Conservation (phyloP, 768 basidiomycete species). For the Tricholoma furcatifolium region DNA sequence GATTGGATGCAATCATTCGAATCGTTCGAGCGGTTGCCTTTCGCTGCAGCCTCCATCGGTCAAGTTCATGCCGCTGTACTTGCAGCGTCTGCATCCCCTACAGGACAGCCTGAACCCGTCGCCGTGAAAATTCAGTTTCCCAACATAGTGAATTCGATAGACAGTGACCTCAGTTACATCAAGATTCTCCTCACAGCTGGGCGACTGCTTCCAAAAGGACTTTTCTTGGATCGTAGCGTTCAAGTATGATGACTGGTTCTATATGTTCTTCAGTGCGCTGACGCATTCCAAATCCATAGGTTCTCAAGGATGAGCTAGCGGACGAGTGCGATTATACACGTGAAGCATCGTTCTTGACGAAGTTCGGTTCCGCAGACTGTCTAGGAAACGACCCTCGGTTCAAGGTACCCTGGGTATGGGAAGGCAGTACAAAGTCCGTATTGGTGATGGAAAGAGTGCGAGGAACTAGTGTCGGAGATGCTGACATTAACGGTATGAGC, state of each 20-base stretch:
- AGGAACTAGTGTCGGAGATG: slow-evolving; percentile 79
- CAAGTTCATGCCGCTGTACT: slow-evolving; percentile 87
- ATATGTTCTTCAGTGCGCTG: background rate
- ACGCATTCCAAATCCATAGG: slow-evolving; percentile 37
- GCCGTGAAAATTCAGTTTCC: slow-evolving; percentile 96
- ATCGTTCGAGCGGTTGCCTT: slow-evolving; percentile 81
- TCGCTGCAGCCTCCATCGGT: slow-evolving; percentile 95
- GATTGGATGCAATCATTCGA: slow-evolving; percentile 73
- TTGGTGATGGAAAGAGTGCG: slow-evolving; percentile 87
- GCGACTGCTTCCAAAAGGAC: slow-evolving; percentile 77
- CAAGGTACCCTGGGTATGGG: slow-evolving; percentile 85
- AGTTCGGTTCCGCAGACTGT: slow-evolving; percentile 50
- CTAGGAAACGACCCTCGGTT: slow-evolving; percentile 66
- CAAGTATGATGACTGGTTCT: slow-evolving; percentile 39
- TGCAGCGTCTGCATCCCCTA: slow-evolving; percentile 48
- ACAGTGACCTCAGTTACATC: slow-evolving; percentile 85
- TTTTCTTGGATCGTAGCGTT: slow-evolving; percentile 89
- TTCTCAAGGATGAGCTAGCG: slow-evolving; percentile 84
- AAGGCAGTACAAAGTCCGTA: slow-evolving; percentile 76
- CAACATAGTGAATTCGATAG: slow-evolving; percentile 82
- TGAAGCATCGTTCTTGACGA: slow-evolving; percentile 71
- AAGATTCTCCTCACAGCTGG: slow-evolving; percentile 80
- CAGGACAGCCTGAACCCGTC: slow-evolving; percentile 53
- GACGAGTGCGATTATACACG: slow-evolving; percentile 91
- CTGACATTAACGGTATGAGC: slow-evolving; percentile 48